A percentile compares a stretch with the other conserved stretches of the same genome.
Conservation (phyloP, 495 filamentous ascomycete species). For the Geoglossum glabrum region DNA sequence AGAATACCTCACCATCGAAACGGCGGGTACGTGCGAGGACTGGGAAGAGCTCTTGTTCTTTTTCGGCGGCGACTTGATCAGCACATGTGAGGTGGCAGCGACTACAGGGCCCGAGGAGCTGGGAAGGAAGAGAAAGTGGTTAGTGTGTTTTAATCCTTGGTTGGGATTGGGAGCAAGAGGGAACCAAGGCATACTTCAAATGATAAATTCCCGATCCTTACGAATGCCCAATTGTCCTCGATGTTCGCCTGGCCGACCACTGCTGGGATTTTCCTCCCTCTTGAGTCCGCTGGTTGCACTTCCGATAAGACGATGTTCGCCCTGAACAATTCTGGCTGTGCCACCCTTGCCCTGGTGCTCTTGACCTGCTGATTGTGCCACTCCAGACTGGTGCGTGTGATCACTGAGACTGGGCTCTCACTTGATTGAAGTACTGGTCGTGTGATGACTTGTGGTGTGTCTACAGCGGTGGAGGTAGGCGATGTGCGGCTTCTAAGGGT, state of each 20-base stretch:
- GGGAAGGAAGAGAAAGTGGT: neutral
- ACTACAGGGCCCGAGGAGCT: slow-evolving; percentile 51
- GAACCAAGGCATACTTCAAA: slow-evolving; percentile 34
- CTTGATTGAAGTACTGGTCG: slow-evolving; percentile 63
- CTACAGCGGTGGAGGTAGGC: neutral
- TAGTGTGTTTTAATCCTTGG: neutral
- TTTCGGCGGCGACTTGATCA: slow-evolving; percentile 61
- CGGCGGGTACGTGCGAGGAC: slow-evolving; percentile 73
- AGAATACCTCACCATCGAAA: slow-evolving; percentile 40
- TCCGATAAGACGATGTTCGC: slow-evolving; percentile 61
- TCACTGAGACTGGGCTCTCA: slow-evolving; percentile 74
- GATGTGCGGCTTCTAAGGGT: slow-evolving; percentile 10
- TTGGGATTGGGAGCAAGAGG: neutral
- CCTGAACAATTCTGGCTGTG: slow-evolving; percentile 54
- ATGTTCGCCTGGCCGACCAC: slow-evolving; percentile 16
- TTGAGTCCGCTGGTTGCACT: slow-evolving; percentile 14
- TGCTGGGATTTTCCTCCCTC: neutral
- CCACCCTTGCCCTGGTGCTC: slow-evolving; percentile 31
- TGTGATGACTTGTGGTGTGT: neutral
- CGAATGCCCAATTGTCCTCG: slow-evolving; percentile 27
- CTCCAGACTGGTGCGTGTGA: slow-evolving; percentile 62
- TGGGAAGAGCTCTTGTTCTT: slow-evolving; percentile 67
- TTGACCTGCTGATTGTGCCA: slow-evolving; percentile 51
- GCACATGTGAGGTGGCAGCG: slow-evolving; percentile 93
- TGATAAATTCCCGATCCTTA: slow-evolving; percentile 30